Conservation (phyloP, 192 early-diverging fungal genomes). For the Backusella mclennaniae region DNA sequence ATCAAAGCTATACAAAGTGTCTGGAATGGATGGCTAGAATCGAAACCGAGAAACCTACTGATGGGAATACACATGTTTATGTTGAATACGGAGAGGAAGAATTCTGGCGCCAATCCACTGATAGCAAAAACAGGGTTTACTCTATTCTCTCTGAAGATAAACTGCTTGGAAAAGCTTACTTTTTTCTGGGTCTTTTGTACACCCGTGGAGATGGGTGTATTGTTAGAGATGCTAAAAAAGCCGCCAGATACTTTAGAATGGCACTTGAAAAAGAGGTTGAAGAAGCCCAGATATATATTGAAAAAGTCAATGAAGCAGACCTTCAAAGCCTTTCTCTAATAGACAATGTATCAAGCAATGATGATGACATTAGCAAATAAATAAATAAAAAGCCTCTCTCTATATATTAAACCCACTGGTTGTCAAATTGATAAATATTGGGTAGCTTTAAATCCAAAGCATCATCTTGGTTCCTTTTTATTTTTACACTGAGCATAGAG, state of each 20-base stretch:
- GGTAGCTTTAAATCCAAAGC: too few relatives aligned
- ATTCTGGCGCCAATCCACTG: neutral
- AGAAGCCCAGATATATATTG: neutral
- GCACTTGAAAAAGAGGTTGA: neutral
- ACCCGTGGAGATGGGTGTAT: neutral
- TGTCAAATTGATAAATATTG: too few relatives aligned
- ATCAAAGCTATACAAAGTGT: neutral
- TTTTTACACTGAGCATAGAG: too few relatives aligned
- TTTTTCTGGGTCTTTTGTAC: neutral
- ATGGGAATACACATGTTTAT: neutral
- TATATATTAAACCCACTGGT: too few relatives aligned
- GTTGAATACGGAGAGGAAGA: neutral
- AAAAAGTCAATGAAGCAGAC: neutral
- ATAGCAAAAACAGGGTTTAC: neutral
- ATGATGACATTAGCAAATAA: too few relatives aligned
- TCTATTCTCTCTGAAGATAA: neutral
- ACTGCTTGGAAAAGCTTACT: neutral
- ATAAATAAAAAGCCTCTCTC: too few relatives aligned
- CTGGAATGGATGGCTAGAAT: neutral
- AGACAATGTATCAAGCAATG: too few relatives aligned
- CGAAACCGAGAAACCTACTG: neutral
- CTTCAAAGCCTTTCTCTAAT: too few relatives aligned
- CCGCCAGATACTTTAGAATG: neutral
- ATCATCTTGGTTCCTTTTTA: too few relatives aligned
- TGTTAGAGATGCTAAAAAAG: neutral